phyloP scores from a whole-genome alignment of 129 eudicot species.

The Dittrichia graveolens region DNA sequence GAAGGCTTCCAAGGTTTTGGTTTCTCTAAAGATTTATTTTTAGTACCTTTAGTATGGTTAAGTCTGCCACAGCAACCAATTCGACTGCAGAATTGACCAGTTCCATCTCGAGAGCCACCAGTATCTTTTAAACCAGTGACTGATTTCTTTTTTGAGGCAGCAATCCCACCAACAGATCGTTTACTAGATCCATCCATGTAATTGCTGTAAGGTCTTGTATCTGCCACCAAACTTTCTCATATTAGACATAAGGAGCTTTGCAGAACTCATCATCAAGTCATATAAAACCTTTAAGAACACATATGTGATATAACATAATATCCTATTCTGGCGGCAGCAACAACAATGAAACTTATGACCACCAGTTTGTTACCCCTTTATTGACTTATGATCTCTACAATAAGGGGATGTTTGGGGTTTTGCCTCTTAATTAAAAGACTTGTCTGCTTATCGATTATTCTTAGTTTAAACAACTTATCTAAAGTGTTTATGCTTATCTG shows the following conservation, averaged over 20 bases:
- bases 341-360: background rate
- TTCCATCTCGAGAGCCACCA: conserved; percentile 44
- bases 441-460: too few relatives aligned
- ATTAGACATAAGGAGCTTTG: background rate
- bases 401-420: too few relatives aligned
- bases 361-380: background rate
- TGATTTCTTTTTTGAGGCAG: conserved; percentile 54
- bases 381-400: too few relatives aligned
- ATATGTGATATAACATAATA: background rate
- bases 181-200: conserved; percentile 67
- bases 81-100: conserved; percentile 72
- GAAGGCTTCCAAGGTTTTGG: conserved; percentile 49
- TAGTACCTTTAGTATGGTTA: conserved; percentile 47
- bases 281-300: conserved; percentile 14
- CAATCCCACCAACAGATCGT: conserved; percentile 52
- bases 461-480: too few relatives aligned
- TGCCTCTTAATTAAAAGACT: too few relatives aligned
- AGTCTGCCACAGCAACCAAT: conserved; percentile 82
- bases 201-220: conserved; percentile 13
- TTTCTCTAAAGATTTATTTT: conserved; percentile 48
- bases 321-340: too few relatives aligned
- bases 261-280: conserved; percentile 15
- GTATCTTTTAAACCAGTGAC: conserved; percentile 44
- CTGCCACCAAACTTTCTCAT: conserved; percentile 24
- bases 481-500: too few relatives aligned